These are phyloP conservation scores for Naematelia encephala DNA, from an alignment of 768 basidiomycete species.

Conservation along the genomic window DNA sequence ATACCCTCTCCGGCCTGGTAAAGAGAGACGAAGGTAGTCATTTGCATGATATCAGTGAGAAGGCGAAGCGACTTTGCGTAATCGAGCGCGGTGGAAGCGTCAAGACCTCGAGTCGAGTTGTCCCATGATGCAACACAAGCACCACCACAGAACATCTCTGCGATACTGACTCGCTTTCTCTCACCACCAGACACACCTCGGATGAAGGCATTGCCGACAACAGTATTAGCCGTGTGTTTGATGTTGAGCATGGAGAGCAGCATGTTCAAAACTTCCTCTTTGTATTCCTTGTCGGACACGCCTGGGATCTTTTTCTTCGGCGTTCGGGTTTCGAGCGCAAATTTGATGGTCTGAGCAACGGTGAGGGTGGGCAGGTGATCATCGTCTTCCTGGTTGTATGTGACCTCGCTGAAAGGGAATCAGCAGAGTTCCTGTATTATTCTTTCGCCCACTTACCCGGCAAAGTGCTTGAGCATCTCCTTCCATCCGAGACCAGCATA, in stretches of 20 bases:
- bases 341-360: slow-evolving; percentile 56
- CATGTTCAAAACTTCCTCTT: slow-evolving; percentile 53
- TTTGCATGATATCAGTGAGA: slow-evolving; percentile 63
- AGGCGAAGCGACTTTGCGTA: slow-evolving; percentile 73
- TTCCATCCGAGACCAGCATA: slow-evolving; percentile 73
- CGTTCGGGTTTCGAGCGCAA: slow-evolving; percentile 61
- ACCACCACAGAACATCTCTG: slow-evolving; percentile 51
- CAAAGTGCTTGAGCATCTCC: slow-evolving; percentile 63
- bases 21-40: slow-evolving; percentile 69
- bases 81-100: slow-evolving; percentile 80
- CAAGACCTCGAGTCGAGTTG: slow-evolving; percentile 54
- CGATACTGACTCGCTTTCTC: slow-evolving; percentile 55
- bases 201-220: slow-evolving; percentile 52
- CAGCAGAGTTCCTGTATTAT: slow-evolving; percentile 1
- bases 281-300: slow-evolving; percentile 53
- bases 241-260: slow-evolving; percentile 59
- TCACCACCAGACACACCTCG: slow-evolving; percentile 55
- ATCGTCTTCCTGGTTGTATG: slow-evolving; percentile 70
- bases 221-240: slow-evolving; percentile 53
- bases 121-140: slow-evolving; percentile 51
- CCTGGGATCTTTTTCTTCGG: slow-evolving; percentile 61
- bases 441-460: slow-evolving; percentile 72
- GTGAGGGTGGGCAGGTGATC: slow-evolving; percentile 75
- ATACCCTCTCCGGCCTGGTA: slow-evolving; percentile 74
- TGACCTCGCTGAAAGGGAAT: slow-evolving; percentile 49